Base-by-base conservation (phyloP, 1,139 yeast species). In the Yamadazyma conglobata region DNA sequence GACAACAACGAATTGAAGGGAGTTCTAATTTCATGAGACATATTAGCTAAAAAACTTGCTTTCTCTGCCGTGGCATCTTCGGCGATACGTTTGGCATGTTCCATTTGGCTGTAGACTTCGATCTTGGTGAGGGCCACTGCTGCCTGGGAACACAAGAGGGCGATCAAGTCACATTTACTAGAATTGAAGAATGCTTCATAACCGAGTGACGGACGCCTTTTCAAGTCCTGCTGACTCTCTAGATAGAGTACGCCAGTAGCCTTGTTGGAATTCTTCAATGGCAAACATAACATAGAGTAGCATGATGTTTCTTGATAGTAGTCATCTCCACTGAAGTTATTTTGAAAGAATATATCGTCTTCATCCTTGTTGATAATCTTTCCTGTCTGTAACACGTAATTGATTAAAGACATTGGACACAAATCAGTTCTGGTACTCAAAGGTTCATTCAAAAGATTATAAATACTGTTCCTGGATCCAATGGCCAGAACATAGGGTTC, bases 21-120 rank as follows among this genome's bases (percentile, higher is more conserved):
- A 1, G 80, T 74, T 37, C 80, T 52, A 30, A 74, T 73, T 45
- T 74, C 80, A 46, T 74, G 78, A 1, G 77, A 70, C 79, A 74
- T 73, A 39, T 73, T 73, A n/a, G 79, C 78, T 32, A 74, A 47
- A 41, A 74, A 74, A 31, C 75, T 67, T 2, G 79, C 77, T 52
- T 72, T 74, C 41, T 73, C 79, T 4, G 72, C 74, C 0, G 78
- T 74, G 1, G 80, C 79, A 33, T 71, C 78, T 42, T 74, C 79
- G 1, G 80, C 80, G 2, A 77, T 71, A 37, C 61, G 57, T 45
- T 71, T 73, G 4, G 80, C 79, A 15, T 65, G 38, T 42, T 68
- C 73, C 69, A 74, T 70, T 42, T 70, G 74, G 8, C 60, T 50
- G 41, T 72, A 73, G 11, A 74, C 48, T 20, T 60, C 57, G 0